A percentile compares a stretch with the other conserved stretches of the same genome.
Evolutionary conservation across 2,329 filamentous ascomycete species (phyloP).

Genomic region (Xylariales sp.): DNA sequence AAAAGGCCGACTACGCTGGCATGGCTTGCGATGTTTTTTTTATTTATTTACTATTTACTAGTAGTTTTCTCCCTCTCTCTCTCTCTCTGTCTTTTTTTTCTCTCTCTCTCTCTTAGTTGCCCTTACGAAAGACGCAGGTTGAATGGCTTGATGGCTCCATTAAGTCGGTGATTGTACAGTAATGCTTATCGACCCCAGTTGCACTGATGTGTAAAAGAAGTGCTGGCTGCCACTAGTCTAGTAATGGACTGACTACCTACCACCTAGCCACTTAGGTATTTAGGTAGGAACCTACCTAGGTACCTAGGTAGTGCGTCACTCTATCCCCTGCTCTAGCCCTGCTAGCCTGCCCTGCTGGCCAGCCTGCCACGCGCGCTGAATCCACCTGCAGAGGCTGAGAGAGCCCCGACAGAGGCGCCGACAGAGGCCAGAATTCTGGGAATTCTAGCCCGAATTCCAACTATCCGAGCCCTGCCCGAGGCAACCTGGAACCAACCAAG

Average conservation of each 20-base stretch:
- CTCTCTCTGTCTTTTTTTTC: too few species aligned
- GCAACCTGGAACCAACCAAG: too few species aligned
- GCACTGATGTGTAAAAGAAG: constrained; percentile 28
- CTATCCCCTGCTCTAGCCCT: constrained; percentile 6
- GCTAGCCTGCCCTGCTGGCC: constrained; percentile 13
- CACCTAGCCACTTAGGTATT: too few species aligned
- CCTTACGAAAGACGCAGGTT: constrained; percentile 38
- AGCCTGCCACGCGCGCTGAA: constrained; percentile 33
- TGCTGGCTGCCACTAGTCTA: constrained; percentile 27
- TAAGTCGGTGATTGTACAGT: constrained; percentile 37
- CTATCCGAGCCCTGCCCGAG: too few species aligned
- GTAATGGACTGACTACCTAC: constrained; percentile 2
- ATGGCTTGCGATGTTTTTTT: constrained; percentile 18
- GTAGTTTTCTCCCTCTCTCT: too few species aligned
- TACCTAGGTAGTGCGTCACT: constrained; percentile 18
- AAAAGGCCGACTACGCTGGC: constrained; percentile 21
- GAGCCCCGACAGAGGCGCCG: not conserved
- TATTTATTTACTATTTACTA: not conserved
- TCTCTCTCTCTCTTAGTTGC: too few species aligned
- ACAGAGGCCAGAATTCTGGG: not conserved
- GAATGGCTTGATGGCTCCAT: constrained; percentile 36
- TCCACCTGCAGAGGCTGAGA: constrained; percentile 32
- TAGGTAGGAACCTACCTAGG: constrained; percentile 17
- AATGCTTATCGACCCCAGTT: constrained; percentile 29
- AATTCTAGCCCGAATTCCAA: not conserved